These are phyloP conservation scores for Serendipita sp. DNA, from an alignment of 768 basidiomycete species.

Conservation along the genomic window DNA sequence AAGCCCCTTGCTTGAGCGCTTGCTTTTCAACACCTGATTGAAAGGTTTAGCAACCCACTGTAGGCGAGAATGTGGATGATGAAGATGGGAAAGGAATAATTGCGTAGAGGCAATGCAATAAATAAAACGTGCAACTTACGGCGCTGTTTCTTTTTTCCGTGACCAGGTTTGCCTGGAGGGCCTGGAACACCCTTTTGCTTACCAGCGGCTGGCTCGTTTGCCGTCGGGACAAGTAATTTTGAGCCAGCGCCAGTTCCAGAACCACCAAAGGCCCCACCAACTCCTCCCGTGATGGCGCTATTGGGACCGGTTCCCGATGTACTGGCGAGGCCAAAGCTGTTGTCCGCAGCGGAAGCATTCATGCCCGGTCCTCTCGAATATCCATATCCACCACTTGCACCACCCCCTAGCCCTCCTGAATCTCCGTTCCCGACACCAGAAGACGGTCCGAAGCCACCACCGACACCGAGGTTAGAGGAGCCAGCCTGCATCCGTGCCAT, in stretches of 20 bases:
- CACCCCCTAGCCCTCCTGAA: not conserved
- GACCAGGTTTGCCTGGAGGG: not conserved
- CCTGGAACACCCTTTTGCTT: not conserved
- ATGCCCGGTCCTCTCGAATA: not conserved
- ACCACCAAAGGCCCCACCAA: not conserved
- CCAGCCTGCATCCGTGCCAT: not conserved
- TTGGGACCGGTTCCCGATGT: too few relatives aligned
- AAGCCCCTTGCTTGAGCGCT: not conserved
- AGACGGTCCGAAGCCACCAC: not conserved
- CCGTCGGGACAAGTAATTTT: not conserved
- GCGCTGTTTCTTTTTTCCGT: constrained; percentile 1
- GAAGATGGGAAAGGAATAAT: not conserved
- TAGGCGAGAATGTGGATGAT: not conserved
- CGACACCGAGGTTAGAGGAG: not conserved
- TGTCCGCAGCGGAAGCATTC: too few relatives aligned
- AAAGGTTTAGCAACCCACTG: not conserved
- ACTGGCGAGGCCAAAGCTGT: too few relatives aligned
- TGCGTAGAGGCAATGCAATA: not conserved
- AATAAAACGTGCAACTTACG: not conserved
- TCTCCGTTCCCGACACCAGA: not conserved
- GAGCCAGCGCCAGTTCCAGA: not conserved
- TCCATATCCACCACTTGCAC: not conserved
- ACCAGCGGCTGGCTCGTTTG: not conserved
- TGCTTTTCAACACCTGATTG: constrained; percentile 1
- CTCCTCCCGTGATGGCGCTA: not conserved